These are phyloP conservation scores for Nitzschia sp. DNA, from an alignment of 108 stramenopile genomes.

Conservation along the genomic window DNA sequence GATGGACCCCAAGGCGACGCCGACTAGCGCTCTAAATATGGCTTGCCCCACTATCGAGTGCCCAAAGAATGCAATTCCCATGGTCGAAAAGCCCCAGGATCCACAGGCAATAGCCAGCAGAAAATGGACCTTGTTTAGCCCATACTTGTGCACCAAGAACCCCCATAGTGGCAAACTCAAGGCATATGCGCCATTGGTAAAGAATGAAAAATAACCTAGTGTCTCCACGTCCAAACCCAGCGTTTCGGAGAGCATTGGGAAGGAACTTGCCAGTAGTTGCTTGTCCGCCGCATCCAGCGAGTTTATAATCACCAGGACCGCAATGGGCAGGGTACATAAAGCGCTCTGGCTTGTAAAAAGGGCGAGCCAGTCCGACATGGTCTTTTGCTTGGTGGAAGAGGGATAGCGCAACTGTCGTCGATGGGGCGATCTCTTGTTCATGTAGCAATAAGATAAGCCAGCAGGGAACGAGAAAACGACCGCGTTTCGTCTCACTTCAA, in stretches of 20 bases:
- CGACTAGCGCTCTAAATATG: constrained; percentile 39
- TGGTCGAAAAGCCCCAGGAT: constrained; percentile 50
- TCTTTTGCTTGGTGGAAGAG: background rate
- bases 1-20: constrained; percentile 45
- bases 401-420: background rate
- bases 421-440: no score
- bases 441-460: no score
- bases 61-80: constrained; percentile 34
- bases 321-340: constrained; percentile 18
- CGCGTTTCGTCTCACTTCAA: no score
- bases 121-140: constrained; percentile 5
- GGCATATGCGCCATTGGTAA: constrained; percentile 51
- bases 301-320: constrained; percentile 39
- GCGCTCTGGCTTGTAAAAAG: constrained; percentile 7
- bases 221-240: constrained; percentile 35
- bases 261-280: constrained; percentile 39
- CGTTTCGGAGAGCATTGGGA: constrained; percentile 43
- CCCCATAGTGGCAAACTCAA: constrained; percentile 54
- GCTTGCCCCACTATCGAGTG: constrained; percentile 37
- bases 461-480: no score
- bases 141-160: constrained; percentile 37
- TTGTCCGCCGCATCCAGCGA: constrained; percentile 57
- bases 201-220: constrained; percentile 54
- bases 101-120: constrained; percentile 36
- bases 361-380: background rate